Percentiles rank a stretch among this genome's conserved stretches.
phyloP scores from a whole-genome alignment of 108 stramenopile genomes.

The Stephanodiscus minutulus region DNA sequence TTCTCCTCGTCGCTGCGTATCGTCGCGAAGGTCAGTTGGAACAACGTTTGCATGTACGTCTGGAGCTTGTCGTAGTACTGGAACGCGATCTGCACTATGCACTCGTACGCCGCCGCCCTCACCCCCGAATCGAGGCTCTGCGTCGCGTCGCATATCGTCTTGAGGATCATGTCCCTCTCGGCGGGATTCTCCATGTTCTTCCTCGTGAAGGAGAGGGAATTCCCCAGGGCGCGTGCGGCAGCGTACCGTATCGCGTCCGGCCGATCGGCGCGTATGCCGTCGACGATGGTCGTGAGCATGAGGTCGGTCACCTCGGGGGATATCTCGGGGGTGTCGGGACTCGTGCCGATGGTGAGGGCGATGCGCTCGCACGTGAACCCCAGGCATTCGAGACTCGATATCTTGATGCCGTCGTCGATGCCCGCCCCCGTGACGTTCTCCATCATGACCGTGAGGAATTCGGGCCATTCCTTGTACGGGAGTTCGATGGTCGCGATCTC shows the following conservation, averaged over 20 bases:
- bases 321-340: constrained; percentile 65
- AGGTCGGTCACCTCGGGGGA: constrained; percentile 77
- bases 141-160: constrained; percentile 93
- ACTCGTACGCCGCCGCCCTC: constrained; percentile 88
- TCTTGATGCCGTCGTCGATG: constrained; percentile 69
- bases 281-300: constrained; percentile 96
- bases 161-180: constrained; percentile 95
- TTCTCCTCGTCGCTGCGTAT: constrained; percentile 85
- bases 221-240: constrained; percentile 87
- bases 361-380: constrained; percentile 94
- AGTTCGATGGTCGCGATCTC: constrained; percentile 88
- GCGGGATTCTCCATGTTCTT: constrained; percentile 90
- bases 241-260: constrained; percentile 84
- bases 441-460: constrained; percentile 75
- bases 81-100: constrained; percentile 85
- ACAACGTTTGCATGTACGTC: constrained; percentile 91
- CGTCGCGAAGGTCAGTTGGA: constrained; percentile 85
- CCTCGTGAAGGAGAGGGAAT: constrained; percentile 88
- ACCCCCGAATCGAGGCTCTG: constrained; percentile 70
- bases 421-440: constrained; percentile 67
- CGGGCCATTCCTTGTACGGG: constrained; percentile 86
- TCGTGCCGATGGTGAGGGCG: constrained; percentile 51
- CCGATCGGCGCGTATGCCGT: constrained; percentile 87
- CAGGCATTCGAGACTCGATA: constrained; percentile 91
- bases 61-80: constrained; percentile 92